Evolutionary conservation across 306 rosid species (phyloP), one percentile per base, ranked within the genome.

Genomic region (Casuarina equisetifolia): DNA sequence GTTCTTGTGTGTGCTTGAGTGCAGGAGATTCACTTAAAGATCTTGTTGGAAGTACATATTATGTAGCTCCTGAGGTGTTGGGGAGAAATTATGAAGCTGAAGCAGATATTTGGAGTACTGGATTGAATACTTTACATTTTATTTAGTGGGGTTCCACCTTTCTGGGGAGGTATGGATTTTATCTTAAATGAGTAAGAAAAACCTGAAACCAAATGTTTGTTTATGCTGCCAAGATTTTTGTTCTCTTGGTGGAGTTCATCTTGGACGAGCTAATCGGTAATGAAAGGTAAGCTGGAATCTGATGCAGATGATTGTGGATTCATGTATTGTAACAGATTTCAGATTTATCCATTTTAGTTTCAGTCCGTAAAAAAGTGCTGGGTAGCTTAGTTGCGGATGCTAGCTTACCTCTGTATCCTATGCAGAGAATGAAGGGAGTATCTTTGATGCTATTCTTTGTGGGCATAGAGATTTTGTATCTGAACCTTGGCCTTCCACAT

Each of bases 101-200:
- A 82, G 92, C 93, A 78, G 98, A 95, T 86, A 86, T 89, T 87
- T 95, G 98, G 98, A 92, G 98, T 82, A 95, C 93, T 2, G 98
- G 98, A 4, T 84, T 95, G 58, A 25, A 95, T 95, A 76, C 81
- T 95, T 32, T 95, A 91, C 84, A 95, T 95, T 88, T 87, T 95
- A 62, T 97, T 95, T 66, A 86, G 96, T 79, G 98, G 98, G 39
- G 93, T 95, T 42, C 98, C 98, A 1, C 98, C 98, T 44, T 92
- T 92, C 83, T 95, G 97, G 97, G 97, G 96, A 85, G 98, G 98
- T 95, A 86, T 19, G 58, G 3, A 15, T 70, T 36, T 68, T 45
- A 7, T 76, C 55, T 35, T 52, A 1, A 32, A 16, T 50, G 58
- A 63, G 43, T 55, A 45, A 17, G 19, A 39, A 64, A n/a, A 55